Percentiles rank a stretch among this genome's conserved stretches.
phyloP scores from a whole-genome alignment of 2,329 filamentous ascomycete genomes.

The Colletotrichum kahawae region DNA sequence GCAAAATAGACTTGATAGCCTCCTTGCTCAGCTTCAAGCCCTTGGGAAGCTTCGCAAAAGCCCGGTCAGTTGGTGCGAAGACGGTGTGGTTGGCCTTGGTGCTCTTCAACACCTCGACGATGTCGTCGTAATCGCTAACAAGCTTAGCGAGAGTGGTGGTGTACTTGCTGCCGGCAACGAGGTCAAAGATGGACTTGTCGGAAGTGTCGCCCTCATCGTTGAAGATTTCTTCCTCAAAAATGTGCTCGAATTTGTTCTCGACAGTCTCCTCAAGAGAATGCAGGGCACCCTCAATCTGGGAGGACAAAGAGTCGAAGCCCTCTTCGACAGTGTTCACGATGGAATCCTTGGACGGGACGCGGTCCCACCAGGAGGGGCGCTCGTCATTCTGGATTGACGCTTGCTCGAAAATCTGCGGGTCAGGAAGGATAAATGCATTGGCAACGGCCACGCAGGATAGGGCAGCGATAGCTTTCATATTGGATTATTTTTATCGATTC shows the following conservation, averaged over 20 bases:
- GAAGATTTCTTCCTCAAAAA: conserved; percentile 18
- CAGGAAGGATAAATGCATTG: conserved; percentile 58
- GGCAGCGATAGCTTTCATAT: conserved; percentile 52
- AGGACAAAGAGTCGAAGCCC: conserved; percentile 27
- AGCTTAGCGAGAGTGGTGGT: conserved; percentile 78
- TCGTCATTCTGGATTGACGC: conserved; percentile 39
- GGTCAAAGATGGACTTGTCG: conserved; percentile 79
- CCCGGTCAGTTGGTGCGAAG: conserved; percentile 79
- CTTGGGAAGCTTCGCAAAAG: conserved; percentile 68
- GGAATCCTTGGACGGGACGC: conserved; percentile 38
- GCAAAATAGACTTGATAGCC: conserved; percentile 68
- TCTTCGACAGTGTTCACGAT: conserved; percentile 36
- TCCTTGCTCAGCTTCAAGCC: conserved; percentile 71
- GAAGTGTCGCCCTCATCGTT: conserved; percentile 40
- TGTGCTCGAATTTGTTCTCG: conserved; percentile 27
- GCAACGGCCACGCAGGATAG: conserved; percentile 53
- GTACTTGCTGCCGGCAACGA: conserved; percentile 77
- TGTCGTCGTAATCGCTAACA: conserved; percentile 73
- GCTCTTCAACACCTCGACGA: conserved; percentile 76
- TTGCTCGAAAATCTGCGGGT: conserved; percentile 50
- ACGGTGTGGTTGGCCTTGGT: conserved; percentile 78
- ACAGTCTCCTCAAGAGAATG: conserved; percentile 34
- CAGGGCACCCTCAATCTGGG: conserved; percentile 32
- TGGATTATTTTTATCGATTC: not conserved
- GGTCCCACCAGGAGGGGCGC: conserved; percentile 30